Evolutionary conservation across 441 rosid genomes (phyloP), one percentile per base, ranked within the genome.

Genomic region (Bocquillonia castaneifolia): DNA sequence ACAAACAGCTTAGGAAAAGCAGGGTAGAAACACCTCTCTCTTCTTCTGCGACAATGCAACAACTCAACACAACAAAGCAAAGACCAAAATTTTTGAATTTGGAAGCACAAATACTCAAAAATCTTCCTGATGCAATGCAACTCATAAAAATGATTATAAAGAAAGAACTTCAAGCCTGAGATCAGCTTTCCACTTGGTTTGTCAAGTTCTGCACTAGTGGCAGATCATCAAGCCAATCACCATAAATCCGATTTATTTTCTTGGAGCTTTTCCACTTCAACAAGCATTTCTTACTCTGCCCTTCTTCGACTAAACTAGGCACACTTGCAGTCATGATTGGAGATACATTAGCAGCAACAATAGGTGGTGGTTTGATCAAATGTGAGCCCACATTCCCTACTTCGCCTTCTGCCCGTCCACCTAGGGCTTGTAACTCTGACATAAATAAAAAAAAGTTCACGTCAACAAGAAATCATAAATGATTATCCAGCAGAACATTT

Each of bases 171-270:
- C 15, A 22, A 45, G 42, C 20, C 17, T 22, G 28, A 63, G 28
- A 45, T 90, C 87, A 90, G 74, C 80, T 81, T 84, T 87, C 91
- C 17, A 81, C 86, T 72, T 79, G 88, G 65, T 76, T 83, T 0
- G 91, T 79, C 63, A 75, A 64, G 73, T 77, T 83, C 54, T 75
- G 85, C 26, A 71, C 77, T 63, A 88, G 75, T 37, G 98, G 98
- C 75, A 88, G 66, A 81, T 92, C 99, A 29, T 92, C 96, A 6
- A 92, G 89, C 99, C 99, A 94, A 59, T 92, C 98, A 6, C 82
- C 98, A 70, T 94, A 92, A 44, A 94, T 92, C 40, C 86, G 76
- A 32, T 94, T 88, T 68, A 94, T 87, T 75, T 92, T 92, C 94
- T 84, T 88, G 26, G 80, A 79, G 63, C 86, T 92, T 67, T 89